Evolutionary conservation across 2,329 filamentous ascomycete genomes (phyloP).

Genomic region (Fusarium redolens): DNA sequence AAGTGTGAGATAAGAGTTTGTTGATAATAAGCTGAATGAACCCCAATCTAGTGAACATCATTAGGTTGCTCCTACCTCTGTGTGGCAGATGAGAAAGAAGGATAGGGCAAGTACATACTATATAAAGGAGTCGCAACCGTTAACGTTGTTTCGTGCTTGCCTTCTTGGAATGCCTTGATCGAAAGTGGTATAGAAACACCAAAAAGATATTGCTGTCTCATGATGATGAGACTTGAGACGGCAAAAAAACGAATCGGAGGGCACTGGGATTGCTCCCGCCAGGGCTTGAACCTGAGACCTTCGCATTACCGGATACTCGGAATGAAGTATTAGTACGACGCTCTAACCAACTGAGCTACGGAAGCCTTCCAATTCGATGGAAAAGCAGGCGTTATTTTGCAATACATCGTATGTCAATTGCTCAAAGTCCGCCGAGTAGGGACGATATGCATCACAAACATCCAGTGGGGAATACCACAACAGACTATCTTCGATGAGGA

Average conservation of each 20-base stretch:
- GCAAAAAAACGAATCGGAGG: slow-evolving; percentile 30
- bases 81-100: not conserved
- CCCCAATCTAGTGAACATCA: not conserved
- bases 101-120: not conserved
- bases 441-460: not conserved
- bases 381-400: accelerated
- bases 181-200: not conserved
- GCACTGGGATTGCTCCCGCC: slow-evolving; percentile 46
- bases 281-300: slow-evolving; percentile 49
- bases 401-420: accelerated
- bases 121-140: not conserved
- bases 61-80: not conserved
- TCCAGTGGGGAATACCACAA: not conserved
- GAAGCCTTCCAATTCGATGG: slow-evolving; percentile 42
- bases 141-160: not conserved
- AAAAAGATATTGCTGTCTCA: not conserved
- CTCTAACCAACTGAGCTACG: slow-evolving; percentile 49
- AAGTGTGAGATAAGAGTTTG: not conserved
- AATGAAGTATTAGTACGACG: slow-evolving; percentile 47
- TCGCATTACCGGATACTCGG: slow-evolving; percentile 43
- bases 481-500: not conserved
- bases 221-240: not conserved
- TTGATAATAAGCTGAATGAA: not conserved
- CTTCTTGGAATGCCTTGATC: not conserved
- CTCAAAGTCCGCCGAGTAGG: not conserved